Conservation (phyloP, 2,329 filamentous ascomycete species). For the Pyricularia sp. region DNA sequence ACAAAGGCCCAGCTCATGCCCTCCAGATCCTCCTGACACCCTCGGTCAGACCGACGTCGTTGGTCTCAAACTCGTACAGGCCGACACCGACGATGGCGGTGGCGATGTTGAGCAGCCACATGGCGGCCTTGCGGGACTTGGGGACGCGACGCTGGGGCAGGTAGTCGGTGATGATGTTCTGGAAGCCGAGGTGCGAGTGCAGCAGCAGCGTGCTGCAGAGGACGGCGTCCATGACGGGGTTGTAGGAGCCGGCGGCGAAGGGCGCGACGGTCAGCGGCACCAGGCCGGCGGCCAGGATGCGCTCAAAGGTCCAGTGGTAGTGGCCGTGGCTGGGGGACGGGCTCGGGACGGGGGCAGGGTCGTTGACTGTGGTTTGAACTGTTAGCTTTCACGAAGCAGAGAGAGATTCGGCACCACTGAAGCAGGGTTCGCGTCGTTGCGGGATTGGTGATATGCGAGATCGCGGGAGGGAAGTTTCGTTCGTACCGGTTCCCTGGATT, state of each 20-base stretch:
- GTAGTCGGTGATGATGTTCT: constrained; percentile 87
- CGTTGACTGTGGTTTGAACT: constrained; percentile 56
- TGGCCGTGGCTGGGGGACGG: constrained; percentile 75
- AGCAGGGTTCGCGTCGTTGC: not conserved
- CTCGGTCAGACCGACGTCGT: constrained; percentile 91
- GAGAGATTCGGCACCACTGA: too few species aligned
- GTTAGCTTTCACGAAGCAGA: not conserved
- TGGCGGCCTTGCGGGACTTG: constrained; percentile 53
- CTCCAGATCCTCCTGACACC: constrained; percentile 83
- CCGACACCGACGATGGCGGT: constrained; percentile 79
- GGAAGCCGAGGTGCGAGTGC: constrained; percentile 93
- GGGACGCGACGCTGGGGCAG: constrained; percentile 66
- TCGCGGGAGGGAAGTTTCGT: not conserved
- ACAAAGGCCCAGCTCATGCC: constrained; percentile 39
- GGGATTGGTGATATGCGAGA: not conserved
- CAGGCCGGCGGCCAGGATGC: constrained; percentile 68
- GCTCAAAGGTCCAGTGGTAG: constrained; percentile 99
- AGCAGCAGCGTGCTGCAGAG: constrained; percentile 76
- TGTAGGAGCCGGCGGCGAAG: constrained; percentile 84
- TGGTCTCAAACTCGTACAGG: constrained; percentile 98
- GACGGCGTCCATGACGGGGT: constrained; percentile 79
- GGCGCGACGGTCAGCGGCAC: constrained; percentile 83
- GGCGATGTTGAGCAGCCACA: constrained; percentile 69
- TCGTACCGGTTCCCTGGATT: constrained; percentile 65
- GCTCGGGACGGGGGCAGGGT: constrained; percentile 66